Conservation (phyloP, 2,329 filamentous ascomycete genomes). For the Penicillium sp. region DNA sequence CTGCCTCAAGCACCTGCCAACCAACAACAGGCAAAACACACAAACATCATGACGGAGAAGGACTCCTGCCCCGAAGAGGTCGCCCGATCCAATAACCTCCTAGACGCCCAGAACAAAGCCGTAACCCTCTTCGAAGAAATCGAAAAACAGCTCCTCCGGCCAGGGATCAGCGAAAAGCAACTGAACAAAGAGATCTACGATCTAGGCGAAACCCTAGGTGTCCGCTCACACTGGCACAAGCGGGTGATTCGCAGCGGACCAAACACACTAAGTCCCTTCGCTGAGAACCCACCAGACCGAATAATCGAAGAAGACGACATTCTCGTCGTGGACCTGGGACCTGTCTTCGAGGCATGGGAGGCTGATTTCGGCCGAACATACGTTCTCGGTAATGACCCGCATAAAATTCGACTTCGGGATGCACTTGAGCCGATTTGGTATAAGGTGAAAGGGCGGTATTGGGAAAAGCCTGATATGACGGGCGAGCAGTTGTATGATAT, state of each 20-base stretch:
- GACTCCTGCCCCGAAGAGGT: constrained; percentile 11
- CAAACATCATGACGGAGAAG: background rate
- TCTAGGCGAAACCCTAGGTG: constrained; percentile 49
- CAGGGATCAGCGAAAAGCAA: constrained; percentile 54
- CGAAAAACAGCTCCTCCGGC: constrained; percentile 49
- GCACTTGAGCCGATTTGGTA: constrained; percentile 54
- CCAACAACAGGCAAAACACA: background rate
- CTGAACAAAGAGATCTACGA: constrained; percentile 55
- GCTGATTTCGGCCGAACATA: constrained; percentile 60
- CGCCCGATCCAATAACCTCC: constrained; percentile 44
- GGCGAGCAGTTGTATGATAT: constrained; percentile 54
- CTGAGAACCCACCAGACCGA: constrained; percentile 56
- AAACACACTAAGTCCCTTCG: constrained; percentile 55
- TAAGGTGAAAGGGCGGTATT: constrained; percentile 48
- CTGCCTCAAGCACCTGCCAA: too few species aligned
- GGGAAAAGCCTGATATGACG: constrained; percentile 50
- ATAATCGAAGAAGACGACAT: constrained; percentile 55
- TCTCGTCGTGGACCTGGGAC: constrained; percentile 57
- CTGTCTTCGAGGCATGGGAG: constrained; percentile 59
- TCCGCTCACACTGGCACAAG: constrained; percentile 59
- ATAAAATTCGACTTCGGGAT: constrained; percentile 52
- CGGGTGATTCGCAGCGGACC: constrained; percentile 55
- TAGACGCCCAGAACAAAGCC: constrained; percentile 54
- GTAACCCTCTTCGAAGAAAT: constrained; percentile 54
- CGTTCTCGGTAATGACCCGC: constrained; percentile 53